A percentile compares a stretch with the other conserved stretches of the same genome.
Conservation (phyloP, 352 stramenopile species). For the Globisporangium lucens region DNA sequence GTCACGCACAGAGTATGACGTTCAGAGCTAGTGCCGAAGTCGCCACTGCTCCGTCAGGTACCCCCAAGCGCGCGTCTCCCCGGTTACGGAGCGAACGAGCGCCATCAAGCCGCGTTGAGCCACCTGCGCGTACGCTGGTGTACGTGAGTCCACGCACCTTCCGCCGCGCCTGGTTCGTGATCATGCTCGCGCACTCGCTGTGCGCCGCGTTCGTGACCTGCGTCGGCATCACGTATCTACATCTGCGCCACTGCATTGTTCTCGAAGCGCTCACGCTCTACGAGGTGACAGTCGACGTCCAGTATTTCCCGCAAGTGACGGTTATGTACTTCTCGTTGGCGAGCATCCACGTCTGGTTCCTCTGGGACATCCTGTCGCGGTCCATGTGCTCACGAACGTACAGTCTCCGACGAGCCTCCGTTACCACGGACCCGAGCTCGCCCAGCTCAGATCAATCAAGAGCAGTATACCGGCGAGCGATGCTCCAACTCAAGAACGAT, state of each 20-base stretch:
- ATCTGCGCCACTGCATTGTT: background rate
- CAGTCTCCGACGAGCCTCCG: background rate
- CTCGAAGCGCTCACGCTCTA: background rate
- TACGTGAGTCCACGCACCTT: background rate
- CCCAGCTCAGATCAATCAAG: background rate
- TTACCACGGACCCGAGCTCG: background rate
- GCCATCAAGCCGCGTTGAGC: background rate
- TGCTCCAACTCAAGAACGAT: background rate
- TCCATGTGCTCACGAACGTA: background rate
- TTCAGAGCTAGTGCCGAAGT: background rate
- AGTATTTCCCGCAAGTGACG: background rate
- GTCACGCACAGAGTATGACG: background rate
- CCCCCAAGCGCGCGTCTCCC: background rate
- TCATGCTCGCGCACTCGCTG: background rate
- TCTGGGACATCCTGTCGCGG: background rate
- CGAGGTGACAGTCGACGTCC: background rate
- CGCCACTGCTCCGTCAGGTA: background rate
- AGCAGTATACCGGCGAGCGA: background rate
- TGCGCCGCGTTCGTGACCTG: background rate
- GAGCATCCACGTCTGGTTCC: background rate
- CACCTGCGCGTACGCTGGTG: background rate
- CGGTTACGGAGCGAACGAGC: background rate
- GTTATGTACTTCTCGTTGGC: slow-evolving; percentile 1
- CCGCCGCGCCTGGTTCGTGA: background rate
- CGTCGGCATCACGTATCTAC: slow-evolving; percentile 1